Evolutionary conservation across 768 basidiomycete genomes (phyloP).

Genomic region (Tylopilus sp.): DNA sequence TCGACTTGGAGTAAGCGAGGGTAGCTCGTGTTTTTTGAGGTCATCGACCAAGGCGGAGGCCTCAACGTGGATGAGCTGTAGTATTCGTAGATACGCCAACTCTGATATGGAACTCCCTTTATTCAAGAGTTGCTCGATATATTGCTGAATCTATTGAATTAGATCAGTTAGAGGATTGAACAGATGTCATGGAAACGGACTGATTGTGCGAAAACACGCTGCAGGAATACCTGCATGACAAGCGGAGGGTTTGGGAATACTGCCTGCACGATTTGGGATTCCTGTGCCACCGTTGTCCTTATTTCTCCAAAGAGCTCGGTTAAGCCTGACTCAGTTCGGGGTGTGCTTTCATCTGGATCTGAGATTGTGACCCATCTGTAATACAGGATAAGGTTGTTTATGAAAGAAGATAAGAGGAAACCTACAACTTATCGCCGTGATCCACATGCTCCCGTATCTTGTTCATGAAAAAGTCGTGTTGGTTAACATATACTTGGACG

Average conservation of each 20-base stretch:
- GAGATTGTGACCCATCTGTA: constrained; percentile 78
- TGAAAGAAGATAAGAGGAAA: constrained; percentile 17
- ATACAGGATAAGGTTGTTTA: constrained; percentile 1
- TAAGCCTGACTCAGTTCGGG: constrained; percentile 77
- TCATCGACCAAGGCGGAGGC: constrained; percentile 82
- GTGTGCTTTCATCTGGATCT: constrained; percentile 74
- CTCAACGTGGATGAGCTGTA: constrained; percentile 83
- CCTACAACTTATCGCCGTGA: constrained; percentile 57
- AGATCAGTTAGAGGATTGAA: background rate
- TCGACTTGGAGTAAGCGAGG: constrained; percentile 54
- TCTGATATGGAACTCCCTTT: constrained; percentile 75
- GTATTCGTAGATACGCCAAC: constrained; percentile 84
- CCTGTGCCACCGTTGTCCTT: constrained; percentile 85
- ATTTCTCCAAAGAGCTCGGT: constrained; percentile 83
- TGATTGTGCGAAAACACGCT: constrained; percentile 96
- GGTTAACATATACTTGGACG: constrained; percentile 98
- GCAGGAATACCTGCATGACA: constrained; percentile 97
- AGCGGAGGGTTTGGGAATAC: constrained; percentile 96
- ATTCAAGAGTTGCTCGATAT: constrained; percentile 86
- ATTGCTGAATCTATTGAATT: constrained; percentile 81
- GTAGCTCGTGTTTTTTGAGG: constrained; percentile 85
- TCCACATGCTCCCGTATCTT: constrained; percentile 66
- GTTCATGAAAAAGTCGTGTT: constrained; percentile 99
- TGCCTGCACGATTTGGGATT: constrained; percentile 96
- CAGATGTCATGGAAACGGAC: constrained; percentile 43